These are phyloP conservation scores for Colletotrichum tofieldiae DNA, from an alignment of 2,329 filamentous ascomycete species.

Conservation along the genomic window DNA sequence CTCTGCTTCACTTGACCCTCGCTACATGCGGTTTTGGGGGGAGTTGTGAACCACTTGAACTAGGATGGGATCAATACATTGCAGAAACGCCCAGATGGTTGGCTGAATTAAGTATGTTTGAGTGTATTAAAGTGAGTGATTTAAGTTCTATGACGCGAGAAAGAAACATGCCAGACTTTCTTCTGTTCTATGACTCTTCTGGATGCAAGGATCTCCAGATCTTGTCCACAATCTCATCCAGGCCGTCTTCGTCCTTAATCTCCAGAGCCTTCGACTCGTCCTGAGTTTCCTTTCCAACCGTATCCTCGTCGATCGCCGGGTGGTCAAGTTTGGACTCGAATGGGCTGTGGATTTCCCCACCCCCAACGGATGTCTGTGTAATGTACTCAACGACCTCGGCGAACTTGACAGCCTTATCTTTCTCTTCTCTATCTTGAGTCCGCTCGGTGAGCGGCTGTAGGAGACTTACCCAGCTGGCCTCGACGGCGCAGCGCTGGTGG, in stretches of 20 bases:
- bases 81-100: too few relatives aligned
- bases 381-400: not conserved
- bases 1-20: too few relatives aligned
- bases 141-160: not conserved
- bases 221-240: not conserved
- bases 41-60: too few relatives aligned
- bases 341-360: not conserved
- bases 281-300: too few relatives aligned
- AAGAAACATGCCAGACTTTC: not conserved
- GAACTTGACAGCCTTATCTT: not conserved
- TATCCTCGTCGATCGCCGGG: not conserved
- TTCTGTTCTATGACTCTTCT: not conserved
- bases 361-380: not conserved
- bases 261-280: not conserved
- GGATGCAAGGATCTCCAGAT: not conserved
- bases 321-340: not conserved
- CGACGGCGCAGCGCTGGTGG: not conserved
- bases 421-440: not conserved
- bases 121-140: too few relatives aligned
- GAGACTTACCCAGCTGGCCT: not conserved
- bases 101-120: not conserved
- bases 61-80: too few relatives aligned
- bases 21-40: too few relatives aligned
- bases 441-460: not conserved
- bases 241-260: too few relatives aligned